Conservation (phyloP, 768 basidiomycete species). For the Trametes coccinea region DNA sequence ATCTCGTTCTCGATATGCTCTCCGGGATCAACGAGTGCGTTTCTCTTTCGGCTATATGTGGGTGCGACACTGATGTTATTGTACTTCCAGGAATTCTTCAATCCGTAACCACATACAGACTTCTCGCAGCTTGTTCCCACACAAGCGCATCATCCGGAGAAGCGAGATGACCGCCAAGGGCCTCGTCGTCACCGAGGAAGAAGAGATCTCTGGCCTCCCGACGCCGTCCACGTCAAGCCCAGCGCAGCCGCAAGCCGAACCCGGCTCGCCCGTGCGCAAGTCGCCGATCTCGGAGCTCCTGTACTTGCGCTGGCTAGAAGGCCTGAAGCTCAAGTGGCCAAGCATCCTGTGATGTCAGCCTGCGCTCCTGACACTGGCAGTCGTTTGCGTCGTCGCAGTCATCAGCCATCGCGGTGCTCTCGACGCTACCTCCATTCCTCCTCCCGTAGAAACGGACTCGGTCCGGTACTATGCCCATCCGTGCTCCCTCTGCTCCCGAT, state of each 20-base stretch:
- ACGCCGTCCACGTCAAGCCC: constrained; percentile 35
- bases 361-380: background rate
- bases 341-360: constrained; percentile 46
- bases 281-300: constrained; percentile 94
- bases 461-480: background rate
- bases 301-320: constrained; percentile 97
- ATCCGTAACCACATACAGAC: constrained; percentile 84
- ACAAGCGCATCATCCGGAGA: constrained; percentile 73
- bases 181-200: constrained; percentile 80
- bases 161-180: constrained; percentile 87
- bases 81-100: constrained; percentile 58
- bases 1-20: constrained; percentile 84
- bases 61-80: background rate
- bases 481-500: background rate
- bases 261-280: constrained; percentile 50
- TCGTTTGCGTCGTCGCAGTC: background rate
- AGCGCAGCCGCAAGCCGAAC: constrained; percentile 37
- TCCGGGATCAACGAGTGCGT: constrained; percentile 90
- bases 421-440: background rate
- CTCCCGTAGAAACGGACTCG: constrained; percentile 2
- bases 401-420: background rate
- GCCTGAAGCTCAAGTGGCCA: constrained; percentile 89
- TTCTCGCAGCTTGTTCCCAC: constrained; percentile 76
- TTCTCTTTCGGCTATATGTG: background rate
- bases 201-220: constrained; percentile 60